Conservation (phyloP, 345 rosid species). For the Salix brachista region DNA sequence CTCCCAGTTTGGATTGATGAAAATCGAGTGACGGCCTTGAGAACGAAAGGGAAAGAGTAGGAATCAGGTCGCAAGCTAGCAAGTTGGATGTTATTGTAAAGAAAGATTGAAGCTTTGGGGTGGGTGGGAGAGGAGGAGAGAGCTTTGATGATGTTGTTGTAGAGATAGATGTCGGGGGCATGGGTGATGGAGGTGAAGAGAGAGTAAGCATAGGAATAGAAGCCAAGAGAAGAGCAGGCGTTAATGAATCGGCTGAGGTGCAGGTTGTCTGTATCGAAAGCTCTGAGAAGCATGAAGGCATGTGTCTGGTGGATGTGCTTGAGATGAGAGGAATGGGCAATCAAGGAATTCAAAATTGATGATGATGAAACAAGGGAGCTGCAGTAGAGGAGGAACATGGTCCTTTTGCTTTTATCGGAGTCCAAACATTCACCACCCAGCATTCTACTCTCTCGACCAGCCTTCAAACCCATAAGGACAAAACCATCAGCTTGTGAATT, state of each 20-base stretch:
- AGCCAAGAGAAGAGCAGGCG: slow-evolving; percentile 45
- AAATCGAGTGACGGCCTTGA: slow-evolving; percentile 44
- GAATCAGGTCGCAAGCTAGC: slow-evolving; percentile 52
- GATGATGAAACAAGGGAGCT: no score
- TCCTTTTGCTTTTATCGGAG: no score
- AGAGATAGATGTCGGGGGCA: slow-evolving; percentile 33
- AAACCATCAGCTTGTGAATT: no score
- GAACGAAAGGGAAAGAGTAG: slow-evolving; percentile 57
- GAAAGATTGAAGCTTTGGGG: slow-evolving; percentile 36
- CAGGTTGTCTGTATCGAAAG: slow-evolving; percentile 36
- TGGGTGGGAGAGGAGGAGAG: slow-evolving; percentile 32
- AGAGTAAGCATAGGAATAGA: slow-evolving; percentile 45
- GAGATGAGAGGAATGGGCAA: slow-evolving; percentile 35
- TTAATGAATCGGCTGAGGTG: slow-evolving; percentile 44
- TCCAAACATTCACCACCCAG: no score
- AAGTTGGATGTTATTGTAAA: slow-evolving; percentile 46
- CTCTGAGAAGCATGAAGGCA: slow-evolving; percentile 42
- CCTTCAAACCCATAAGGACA: no score
- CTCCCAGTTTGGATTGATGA: slow-evolving; percentile 41
- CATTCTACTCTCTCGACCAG: no score
- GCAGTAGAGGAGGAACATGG: no score
- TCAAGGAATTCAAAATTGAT: slow-evolving; percentile 8
- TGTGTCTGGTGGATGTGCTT: slow-evolving; percentile 47
- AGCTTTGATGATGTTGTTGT: slow-evolving; percentile 57
- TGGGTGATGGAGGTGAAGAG: slow-evolving; percentile 25